Evolutionary conservation across 106 monocot species (phyloP).

Genomic region (Acanthochlamys bracteata): DNA sequence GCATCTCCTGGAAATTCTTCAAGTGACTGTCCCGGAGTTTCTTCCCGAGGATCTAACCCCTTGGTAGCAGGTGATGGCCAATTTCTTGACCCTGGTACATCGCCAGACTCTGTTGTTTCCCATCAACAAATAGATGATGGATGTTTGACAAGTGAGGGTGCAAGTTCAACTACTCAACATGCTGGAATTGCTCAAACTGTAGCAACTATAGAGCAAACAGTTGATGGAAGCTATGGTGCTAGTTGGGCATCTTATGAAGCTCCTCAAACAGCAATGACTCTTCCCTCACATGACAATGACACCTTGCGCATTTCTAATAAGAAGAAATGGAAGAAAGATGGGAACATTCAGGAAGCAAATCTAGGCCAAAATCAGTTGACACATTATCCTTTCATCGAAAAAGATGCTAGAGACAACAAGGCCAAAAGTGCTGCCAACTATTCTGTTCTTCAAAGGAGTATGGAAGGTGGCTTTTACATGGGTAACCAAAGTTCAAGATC

Average conservation of each 20-base stretch:
- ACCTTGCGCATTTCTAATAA: background rate
- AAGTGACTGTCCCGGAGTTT: conserved; percentile 34
- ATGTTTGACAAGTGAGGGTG: conserved; percentile 12
- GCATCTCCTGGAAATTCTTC: conserved; percentile 27
- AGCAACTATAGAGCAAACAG: background rate
- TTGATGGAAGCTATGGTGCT: background rate
- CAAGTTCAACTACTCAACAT: conserved; percentile 13
- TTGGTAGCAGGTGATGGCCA: conserved; percentile 16
- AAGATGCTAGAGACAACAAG: conserved; percentile 12
- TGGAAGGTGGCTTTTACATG: conserved; percentile 2
- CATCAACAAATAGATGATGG: conserved; percentile 33
- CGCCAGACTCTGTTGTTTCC: conserved; percentile 66
- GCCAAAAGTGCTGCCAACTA: conserved; percentile 9
- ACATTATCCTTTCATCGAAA: conserved; percentile 13
- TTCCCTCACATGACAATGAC: background rate
- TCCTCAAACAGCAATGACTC: background rate
- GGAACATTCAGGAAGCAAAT: conserved; percentile 7
- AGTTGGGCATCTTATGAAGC: background rate
- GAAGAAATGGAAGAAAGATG: conserved; percentile 10
- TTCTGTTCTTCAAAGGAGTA: conserved; percentile 13
- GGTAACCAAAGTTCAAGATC: conserved; percentile 11
- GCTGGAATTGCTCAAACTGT: conserved; percentile 12
- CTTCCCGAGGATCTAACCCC: conserved; percentile 17
- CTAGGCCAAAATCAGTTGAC: conserved; percentile 3
- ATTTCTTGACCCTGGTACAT: conserved; percentile 28